These are phyloP conservation scores for Penicillium griseofulvum DNA, from an alignment of 2,329 filamentous ascomycete species.

Conservation along the genomic window DNA sequence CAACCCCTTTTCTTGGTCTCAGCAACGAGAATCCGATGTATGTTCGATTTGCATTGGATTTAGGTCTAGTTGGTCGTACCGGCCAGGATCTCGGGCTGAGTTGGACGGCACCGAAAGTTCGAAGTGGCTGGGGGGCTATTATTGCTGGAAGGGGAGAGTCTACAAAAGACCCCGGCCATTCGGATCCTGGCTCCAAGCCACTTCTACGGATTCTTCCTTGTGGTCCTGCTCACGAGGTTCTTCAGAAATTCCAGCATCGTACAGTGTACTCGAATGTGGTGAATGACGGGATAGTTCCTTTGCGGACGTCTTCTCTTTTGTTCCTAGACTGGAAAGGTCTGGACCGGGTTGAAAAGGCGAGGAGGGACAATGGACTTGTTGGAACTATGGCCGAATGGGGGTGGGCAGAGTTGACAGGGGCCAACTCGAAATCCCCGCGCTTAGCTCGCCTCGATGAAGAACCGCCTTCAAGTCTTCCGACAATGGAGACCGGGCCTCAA, in stretches of 20 bases:
- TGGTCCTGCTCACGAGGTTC: conserved; percentile 80
- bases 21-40: conserved; percentile 98
- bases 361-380: conserved; percentile 85
- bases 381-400: conserved; percentile 92
- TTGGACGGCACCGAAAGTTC: conserved; percentile 83
- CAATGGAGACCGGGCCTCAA: not conserved
- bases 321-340: conserved; percentile 97
- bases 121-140: conserved; percentile 84
- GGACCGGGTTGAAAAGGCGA: conserved; percentile 88
- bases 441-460: conserved; percentile 30
- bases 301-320: conserved; percentile 91
- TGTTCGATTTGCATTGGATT: conserved; percentile 93
- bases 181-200: conserved; percentile 81
- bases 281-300: conserved; percentile 93
- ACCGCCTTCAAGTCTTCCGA: conserved; percentile 19
- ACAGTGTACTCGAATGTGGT: conserved; percentile 97
- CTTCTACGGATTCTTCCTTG: conserved; percentile 84
- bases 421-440: conserved; percentile 58
- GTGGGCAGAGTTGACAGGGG: conserved; percentile 83
- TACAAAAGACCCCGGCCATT: conserved; percentile 52
- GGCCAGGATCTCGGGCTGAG: conserved; percentile 93
- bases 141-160: conserved; percentile 71
- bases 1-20: conserved; percentile 82
- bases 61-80: conserved; percentile 91
- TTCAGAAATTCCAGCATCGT: conserved; percentile 84